phyloP scores from a whole-genome alignment of 2,329 filamentous ascomycete species.

The Corynespora cassiicola region DNA sequence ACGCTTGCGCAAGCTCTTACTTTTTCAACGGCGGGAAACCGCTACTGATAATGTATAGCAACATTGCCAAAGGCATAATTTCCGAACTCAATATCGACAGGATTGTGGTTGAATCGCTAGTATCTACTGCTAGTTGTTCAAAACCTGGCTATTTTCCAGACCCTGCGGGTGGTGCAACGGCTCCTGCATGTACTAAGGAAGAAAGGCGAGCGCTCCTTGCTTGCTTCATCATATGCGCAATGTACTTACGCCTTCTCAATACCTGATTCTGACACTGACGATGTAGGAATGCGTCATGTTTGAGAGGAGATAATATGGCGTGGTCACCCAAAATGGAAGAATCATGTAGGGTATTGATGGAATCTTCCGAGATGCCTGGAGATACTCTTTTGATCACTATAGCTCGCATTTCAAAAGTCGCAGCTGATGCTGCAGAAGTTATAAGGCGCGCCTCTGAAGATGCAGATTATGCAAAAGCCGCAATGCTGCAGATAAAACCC shows the following conservation, averaged over 20 bases:
- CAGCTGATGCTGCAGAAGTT: constrained; percentile 25
- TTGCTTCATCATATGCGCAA: constrained; percentile 53
- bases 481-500: constrained; percentile 18
- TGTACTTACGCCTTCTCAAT: constrained; percentile 33
- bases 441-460: constrained; percentile 26
- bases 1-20: constrained; percentile 20
- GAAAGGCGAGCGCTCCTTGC: constrained; percentile 58
- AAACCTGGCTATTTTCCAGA: constrained; percentile 6
- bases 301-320: constrained; percentile 54
- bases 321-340: constrained; percentile 69
- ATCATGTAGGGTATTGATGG: constrained; percentile 56
- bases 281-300: constrained; percentile 25
- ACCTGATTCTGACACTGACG: constrained; percentile 4
- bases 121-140: constrained; percentile 4
- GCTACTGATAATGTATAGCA: constrained; percentile 20
- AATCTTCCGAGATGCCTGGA: constrained; percentile 54
- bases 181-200: too few species aligned
- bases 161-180: too few species aligned
- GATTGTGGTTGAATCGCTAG: constrained; percentile 3
- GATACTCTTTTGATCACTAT: constrained; percentile 58
- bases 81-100: constrained; percentile 22
- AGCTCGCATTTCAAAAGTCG: constrained; percentile 41
- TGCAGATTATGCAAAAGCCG: constrained; percentile 9
- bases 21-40: constrained; percentile 24
- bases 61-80: constrained; percentile 20